Evolutionary conservation across 108 stramenopile species (phyloP).

Genomic region (Cyclostephanos invisitatus): DNA sequence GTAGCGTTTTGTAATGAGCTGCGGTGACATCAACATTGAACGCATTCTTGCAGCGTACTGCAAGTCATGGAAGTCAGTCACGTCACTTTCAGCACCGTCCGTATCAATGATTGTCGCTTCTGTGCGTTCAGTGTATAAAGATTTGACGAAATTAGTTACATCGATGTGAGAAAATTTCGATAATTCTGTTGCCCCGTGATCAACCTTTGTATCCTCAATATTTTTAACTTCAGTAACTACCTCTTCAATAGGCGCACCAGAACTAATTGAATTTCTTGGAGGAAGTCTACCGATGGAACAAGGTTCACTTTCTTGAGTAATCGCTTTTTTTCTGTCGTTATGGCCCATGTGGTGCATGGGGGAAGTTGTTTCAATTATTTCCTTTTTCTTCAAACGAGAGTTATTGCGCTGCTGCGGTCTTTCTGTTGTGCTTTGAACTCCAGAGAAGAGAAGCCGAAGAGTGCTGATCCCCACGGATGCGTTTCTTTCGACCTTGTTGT

Average conservation of each 20-base stretch:
- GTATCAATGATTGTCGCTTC: conserved; percentile 73
- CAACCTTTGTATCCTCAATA: neutral
- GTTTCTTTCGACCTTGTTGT: conserved; percentile 3
- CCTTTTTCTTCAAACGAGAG: neutral
- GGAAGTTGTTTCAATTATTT: no score
- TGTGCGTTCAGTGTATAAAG: conserved; percentile 12
- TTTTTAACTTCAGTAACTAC: neutral
- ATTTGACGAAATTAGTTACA: conserved; percentile 34
- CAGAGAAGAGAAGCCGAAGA: conserved; percentile 26
- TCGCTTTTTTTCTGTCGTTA: neutral
- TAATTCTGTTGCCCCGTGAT: neutral
- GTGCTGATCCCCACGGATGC: conserved; percentile 20
- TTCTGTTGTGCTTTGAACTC: conserved; percentile 6
- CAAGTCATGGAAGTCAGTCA: conserved; percentile 44
- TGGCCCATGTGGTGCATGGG: neutral
- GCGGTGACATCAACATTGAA: conserved; percentile 75
- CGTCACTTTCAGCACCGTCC: conserved; percentile 60
- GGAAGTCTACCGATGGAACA: neutral
- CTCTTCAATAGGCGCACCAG: neutral
- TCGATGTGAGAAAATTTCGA: conserved; percentile 15
- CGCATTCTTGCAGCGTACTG: conserved; percentile 26
- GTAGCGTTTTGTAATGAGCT: conserved; percentile 74
- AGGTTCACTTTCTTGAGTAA: neutral
- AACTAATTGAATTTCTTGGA: neutral
- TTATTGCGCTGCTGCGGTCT: neutral